These are phyloP conservation scores for Rhododendron williamsianum DNA, from an alignment of 148 eudicot species.

Conservation along the genomic window DNA sequence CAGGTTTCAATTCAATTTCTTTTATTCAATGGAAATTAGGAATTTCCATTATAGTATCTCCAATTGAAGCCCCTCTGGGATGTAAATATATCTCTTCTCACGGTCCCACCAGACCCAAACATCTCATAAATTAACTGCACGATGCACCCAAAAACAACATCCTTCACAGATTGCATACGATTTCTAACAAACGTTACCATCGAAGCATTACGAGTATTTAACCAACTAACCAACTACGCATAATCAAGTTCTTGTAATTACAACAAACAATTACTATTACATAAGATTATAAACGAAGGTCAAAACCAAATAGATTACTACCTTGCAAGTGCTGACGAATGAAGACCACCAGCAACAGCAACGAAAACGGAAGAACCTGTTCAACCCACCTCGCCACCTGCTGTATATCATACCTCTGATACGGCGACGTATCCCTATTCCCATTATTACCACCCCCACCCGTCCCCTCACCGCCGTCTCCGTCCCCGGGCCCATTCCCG, in stretches of 20 bases:
- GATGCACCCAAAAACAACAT: neutral
- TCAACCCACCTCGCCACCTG: slow-evolving; percentile 44
- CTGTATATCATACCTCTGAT: slow-evolving; percentile 45
- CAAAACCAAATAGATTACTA: slow-evolving; percentile 7
- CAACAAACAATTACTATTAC: neutral
- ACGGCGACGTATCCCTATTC: slow-evolving; percentile 16
- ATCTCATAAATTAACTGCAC: neutral
- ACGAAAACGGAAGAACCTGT: slow-evolving; percentile 47
- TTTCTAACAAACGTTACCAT: neutral
- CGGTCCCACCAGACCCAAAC: neutral
- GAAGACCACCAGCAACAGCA: slow-evolving; percentile 49
- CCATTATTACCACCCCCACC: neutral
- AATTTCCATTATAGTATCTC: neutral
- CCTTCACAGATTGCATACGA: neutral
- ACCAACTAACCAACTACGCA: neutral
- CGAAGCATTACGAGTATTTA: neutral
- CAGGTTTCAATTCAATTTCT: neutral
- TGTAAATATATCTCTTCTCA: neutral
- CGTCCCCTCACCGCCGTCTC: slow-evolving; percentile 12
- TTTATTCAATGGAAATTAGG: neutral
- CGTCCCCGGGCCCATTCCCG: neutral
- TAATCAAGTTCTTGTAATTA: neutral
- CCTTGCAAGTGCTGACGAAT: slow-evolving; percentile 58
- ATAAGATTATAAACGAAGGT: neutral
- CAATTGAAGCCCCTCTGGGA: neutral